These are phyloP conservation scores for Penicillium thymicola DNA, from an alignment of 2,329 filamentous ascomycete species.

Conservation along the genomic window DNA sequence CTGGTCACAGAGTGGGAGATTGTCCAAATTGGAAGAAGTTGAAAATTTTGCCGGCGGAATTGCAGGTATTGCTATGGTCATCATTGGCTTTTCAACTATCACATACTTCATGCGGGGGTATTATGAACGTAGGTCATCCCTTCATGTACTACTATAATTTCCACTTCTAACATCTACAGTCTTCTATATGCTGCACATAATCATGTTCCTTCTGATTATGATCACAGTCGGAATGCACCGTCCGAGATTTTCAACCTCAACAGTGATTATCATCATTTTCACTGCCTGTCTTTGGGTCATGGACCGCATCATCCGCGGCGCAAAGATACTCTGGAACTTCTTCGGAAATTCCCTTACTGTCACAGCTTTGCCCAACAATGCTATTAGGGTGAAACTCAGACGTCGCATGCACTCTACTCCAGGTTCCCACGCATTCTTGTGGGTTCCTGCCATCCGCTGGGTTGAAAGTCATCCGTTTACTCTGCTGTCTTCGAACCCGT, in stretches of 20 bases:
- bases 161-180: background rate
- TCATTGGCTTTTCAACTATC: slow-evolving; percentile 4
- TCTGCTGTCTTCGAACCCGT: background rate
- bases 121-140: background rate
- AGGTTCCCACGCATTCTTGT: slow-evolving; percentile 3
- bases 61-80: background rate
- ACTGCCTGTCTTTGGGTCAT: slow-evolving; percentile 9
- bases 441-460: slow-evolving; percentile 5
- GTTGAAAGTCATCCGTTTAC: slow-evolving; percentile 7
- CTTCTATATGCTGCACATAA: slow-evolving; percentile 11
- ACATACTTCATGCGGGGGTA: background rate
- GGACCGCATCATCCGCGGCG: slow-evolving; percentile 8
- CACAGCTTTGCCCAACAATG: slow-evolving; percentile 3
- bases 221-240: slow-evolving; percentile 12
- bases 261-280: slow-evolving; percentile 9
- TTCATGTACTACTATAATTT: background rate
- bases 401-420: background rate
- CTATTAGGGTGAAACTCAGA: slow-evolving; percentile 1
- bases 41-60: background rate
- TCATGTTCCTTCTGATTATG: slow-evolving; percentile 11
- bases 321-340: slow-evolving; percentile 12
- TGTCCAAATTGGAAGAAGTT: background rate
- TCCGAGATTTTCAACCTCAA: slow-evolving; percentile 6
- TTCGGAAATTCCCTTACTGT: slow-evolving; percentile 4
- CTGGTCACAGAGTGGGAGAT: background rate